Percentiles rank a stretch among this genome's conserved stretches.
phyloP scores from a whole-genome alignment of 306 rosid species.

The Citrullus mucosospermus region DNA sequence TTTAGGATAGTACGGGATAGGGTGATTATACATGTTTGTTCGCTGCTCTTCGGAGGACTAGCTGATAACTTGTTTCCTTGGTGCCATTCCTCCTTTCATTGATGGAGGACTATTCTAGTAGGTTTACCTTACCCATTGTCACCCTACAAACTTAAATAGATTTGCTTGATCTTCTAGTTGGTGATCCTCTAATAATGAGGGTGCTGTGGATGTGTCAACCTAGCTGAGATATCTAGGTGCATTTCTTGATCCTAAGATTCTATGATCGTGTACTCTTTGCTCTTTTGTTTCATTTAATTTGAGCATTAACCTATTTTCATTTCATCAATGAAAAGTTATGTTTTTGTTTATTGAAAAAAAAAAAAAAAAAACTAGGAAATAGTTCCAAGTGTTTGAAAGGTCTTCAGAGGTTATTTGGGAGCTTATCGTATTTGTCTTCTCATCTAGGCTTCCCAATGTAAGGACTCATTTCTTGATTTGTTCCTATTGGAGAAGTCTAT shows the following conservation, averaged over 20 bases:
- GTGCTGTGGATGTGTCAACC: too few species aligned
- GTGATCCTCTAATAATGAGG: not conserved
- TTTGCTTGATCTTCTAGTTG: not conserved
- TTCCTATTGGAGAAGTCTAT: not conserved
- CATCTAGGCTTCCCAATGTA: not conserved
- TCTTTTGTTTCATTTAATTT: too few species aligned
- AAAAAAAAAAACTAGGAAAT: not conserved
- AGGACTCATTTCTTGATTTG: not conserved
- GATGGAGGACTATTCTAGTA: not conserved
- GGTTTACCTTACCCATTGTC: not conserved
- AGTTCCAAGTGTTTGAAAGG: not conserved
- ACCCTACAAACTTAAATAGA: not conserved
- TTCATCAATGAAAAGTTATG: too few species aligned
- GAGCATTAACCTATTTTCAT: too few species aligned
- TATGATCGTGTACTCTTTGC: too few species aligned
- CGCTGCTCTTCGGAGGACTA: not conserved
- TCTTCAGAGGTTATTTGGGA: not conserved
- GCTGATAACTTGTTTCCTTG: not conserved
- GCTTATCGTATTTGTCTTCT: not conserved
- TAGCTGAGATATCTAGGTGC: too few species aligned
- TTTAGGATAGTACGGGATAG: not conserved
- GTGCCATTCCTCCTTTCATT: not conserved
- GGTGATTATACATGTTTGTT: not conserved
- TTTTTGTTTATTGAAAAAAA: too few species aligned
- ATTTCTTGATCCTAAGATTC: too few species aligned